A percentile compares a stretch with the other conserved stretches of the same genome.
Conservation (phyloP, 2,329 filamentous ascomycete species). For the Microsporum ferrugineum region DNA sequence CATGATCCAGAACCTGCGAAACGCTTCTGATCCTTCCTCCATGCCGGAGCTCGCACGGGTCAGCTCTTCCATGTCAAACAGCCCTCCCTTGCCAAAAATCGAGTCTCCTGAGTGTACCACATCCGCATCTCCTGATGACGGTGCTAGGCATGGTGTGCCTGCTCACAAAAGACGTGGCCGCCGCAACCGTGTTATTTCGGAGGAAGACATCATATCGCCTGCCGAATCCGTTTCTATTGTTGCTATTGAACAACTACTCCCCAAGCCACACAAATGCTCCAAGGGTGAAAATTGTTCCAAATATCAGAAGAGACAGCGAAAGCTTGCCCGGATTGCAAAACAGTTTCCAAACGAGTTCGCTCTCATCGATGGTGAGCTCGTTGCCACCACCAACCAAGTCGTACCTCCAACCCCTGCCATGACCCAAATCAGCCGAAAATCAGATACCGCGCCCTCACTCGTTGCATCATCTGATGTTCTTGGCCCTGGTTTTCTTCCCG, state of each 20-base stretch:
- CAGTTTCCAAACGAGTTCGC: slow-evolving; percentile 61
- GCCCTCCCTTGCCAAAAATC: not conserved
- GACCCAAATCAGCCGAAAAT: slow-evolving; percentile 46
- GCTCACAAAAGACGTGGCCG: slow-evolving; percentile 18
- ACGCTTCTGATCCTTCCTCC: slow-evolving; percentile 21
- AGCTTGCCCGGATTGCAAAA: slow-evolving; percentile 61
- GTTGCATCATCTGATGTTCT: slow-evolving; percentile 86
- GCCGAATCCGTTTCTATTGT: slow-evolving; percentile 82
- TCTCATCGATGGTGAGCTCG: slow-evolving; percentile 37
- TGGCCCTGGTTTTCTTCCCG: slow-evolving; percentile 54
- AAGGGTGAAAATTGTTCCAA: slow-evolving; percentile 81
- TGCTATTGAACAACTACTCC: slow-evolving; percentile 79
- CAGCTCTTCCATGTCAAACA: slow-evolving; percentile 9
- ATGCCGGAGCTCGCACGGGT: slow-evolving; percentile 18
- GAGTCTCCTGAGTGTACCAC: slow-evolving; percentile 1
- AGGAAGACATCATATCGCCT: slow-evolving; percentile 58
- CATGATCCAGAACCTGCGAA: slow-evolving; percentile 41
- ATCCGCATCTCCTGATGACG: slow-evolving; percentile 6
- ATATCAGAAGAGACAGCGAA: slow-evolving; percentile 65
- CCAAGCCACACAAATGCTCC: slow-evolving; percentile 74
- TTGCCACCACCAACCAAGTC: slow-evolving; percentile 46
- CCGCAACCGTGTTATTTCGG: slow-evolving; percentile 12
- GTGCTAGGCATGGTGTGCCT: not conserved
- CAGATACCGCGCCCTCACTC: slow-evolving; percentile 67
- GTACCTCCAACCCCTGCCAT: slow-evolving; percentile 57